Evolutionary conservation across 805 yeast genomes (phyloP).

Genomic region (Saccharomycopsis capsularis): DNA sequence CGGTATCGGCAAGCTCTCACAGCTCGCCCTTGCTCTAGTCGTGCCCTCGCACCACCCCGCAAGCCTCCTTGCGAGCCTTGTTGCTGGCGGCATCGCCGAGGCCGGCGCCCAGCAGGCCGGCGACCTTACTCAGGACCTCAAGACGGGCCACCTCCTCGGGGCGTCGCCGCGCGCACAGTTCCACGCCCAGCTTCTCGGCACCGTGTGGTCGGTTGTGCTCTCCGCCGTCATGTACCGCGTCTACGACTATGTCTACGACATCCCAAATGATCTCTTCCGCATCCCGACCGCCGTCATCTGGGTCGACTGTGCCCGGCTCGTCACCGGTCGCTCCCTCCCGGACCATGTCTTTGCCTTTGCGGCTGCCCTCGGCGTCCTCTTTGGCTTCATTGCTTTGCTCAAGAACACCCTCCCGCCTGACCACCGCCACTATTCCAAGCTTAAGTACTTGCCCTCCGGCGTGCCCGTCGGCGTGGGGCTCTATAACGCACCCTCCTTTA

Average conservation of each 20-base stretch:
- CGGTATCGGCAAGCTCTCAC: conserved; percentile 93
- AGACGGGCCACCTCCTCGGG: conserved; percentile 86
- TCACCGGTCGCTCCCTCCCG: conserved; percentile 87
- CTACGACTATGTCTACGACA: conserved; percentile 74
- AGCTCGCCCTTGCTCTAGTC: conserved; percentile 74
- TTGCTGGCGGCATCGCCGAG: conserved; percentile 96
- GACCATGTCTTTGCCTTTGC: conserved; percentile 61
- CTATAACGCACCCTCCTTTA: conserved; percentile 88
- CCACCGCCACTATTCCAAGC: conserved; percentile 33
- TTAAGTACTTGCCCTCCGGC: conserved; percentile 77
- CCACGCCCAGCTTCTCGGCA: conserved; percentile 82
- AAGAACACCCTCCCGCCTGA: conserved; percentile 47
- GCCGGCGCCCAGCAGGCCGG: conserved; percentile 99
- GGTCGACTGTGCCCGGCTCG: conserved; percentile 92
- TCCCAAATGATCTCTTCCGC: conserved; percentile 76
- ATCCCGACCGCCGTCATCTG: conserved; percentile 94
- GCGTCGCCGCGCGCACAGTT: conserved; percentile 93
- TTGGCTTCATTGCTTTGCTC: conserved; percentile 61
- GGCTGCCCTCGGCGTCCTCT: conserved; percentile 53
- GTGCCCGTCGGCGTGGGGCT: conserved; percentile 97
- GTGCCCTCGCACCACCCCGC: conserved; percentile 73
- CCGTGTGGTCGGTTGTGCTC: conserved; percentile 72
- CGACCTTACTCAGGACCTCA: conserved; percentile 93
- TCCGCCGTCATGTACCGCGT: conserved; percentile 78
- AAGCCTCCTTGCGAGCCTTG: conserved; percentile 72